These are phyloP conservation scores for Filosporella fistucella DNA, from an alignment of 495 filamentous ascomycete genomes.

Conservation along the genomic window DNA sequence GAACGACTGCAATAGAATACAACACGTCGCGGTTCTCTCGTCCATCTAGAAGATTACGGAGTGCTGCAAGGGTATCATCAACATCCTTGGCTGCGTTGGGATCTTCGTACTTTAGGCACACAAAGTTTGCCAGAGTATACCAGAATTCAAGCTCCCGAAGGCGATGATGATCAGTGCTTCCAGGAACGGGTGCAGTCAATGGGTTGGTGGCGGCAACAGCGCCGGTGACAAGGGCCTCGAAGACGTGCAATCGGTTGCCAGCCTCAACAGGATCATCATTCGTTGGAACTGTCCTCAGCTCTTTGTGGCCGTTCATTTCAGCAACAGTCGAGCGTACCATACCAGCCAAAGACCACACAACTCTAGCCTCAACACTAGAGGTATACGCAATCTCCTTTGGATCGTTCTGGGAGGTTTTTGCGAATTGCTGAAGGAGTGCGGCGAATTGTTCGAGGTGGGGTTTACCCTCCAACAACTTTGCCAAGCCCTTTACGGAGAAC, in stretches of 20 bases:
- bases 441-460: conserved; percentile 21
- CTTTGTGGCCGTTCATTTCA: conserved; percentile 24
- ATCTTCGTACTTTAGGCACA: conserved; percentile 60
- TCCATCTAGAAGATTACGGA: conserved; percentile 67
- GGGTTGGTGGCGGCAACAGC: conserved; percentile 56
- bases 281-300: conserved; percentile 27
- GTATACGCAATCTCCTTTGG: conserved; percentile 57
- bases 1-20: conserved; percentile 79
- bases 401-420: conserved; percentile 35
- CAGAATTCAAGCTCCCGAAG: conserved; percentile 74
- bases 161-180: conserved; percentile 46
- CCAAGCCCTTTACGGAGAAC: conserved; percentile 50
- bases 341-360: conserved; percentile 63
- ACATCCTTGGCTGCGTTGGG: conserved; percentile 52
- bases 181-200: conserved; percentile 40
- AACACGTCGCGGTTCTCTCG: conserved; percentile 88
- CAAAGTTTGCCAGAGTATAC: conserved; percentile 66
- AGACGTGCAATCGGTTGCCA: conserved; percentile 62
- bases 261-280: conserved; percentile 57
- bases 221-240: conserved; percentile 71
- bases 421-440: conserved; percentile 21
- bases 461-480: conserved; percentile 12
- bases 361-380: conserved; percentile 60
- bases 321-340: conserved; percentile 32
- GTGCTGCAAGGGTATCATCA: conserved; percentile 55